Percentiles rank a stretch among this genome's conserved stretches.
Evolutionary conservation across 73 alveolate genomes (phyloP).

Genomic region (Durusdinium trenchii): DNA sequence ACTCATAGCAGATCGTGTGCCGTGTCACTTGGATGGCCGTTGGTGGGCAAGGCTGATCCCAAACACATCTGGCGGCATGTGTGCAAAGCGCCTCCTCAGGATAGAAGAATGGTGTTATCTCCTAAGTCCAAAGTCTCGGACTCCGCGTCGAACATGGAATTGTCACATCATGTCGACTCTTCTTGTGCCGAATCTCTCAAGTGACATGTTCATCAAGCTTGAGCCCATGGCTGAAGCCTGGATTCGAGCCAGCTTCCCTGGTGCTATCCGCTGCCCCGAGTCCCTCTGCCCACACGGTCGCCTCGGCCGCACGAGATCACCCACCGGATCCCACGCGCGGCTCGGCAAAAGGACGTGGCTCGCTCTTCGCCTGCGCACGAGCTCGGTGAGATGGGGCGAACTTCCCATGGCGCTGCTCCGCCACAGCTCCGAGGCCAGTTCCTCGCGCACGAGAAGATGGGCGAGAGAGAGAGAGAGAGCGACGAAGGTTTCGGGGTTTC

Average conservation of each 20-base stretch:
- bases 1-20: not conserved
- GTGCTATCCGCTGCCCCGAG: not conserved
- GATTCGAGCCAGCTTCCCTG: conserved; percentile 8
- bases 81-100: conserved; percentile 18
- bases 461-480: not conserved
- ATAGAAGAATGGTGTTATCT: conserved; percentile 23
- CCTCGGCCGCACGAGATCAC: too few relatives aligned
- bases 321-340: too few relatives aligned
- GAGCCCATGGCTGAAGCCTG: conserved; percentile 31
- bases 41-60: too few relatives aligned
- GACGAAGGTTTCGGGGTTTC: not conserved
- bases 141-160: too few relatives aligned
- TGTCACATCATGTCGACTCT: too few relatives aligned
- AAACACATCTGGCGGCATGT: not conserved
- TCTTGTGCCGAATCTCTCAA: too few relatives aligned
- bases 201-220: not conserved
- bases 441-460: not conserved
- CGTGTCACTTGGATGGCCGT: too few relatives aligned
- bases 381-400: conserved; percentile 26
- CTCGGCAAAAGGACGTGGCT: too few relatives aligned
- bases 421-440: not conserved
- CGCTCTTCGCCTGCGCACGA: not conserved
- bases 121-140: too few relatives aligned
- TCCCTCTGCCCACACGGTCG: conserved; percentile 47
- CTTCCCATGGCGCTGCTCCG: not conserved